phyloP scores from a whole-genome alignment of 352 stramenopile species.

The Pilasporangium apinafurcum region DNA sequence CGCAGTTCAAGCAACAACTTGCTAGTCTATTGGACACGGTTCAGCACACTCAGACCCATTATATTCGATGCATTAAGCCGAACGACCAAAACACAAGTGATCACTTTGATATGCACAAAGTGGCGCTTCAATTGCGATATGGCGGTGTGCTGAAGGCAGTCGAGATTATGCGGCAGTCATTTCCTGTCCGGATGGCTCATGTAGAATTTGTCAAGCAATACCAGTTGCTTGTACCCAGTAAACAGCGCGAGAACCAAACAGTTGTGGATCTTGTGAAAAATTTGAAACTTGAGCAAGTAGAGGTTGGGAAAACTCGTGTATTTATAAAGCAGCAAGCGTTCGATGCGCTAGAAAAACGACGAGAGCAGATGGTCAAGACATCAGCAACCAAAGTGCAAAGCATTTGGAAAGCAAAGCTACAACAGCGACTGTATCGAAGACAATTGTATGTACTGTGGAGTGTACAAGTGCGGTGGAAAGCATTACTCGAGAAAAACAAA shows the following conservation, averaged over 20 bases:
- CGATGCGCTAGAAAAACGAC: conserved; percentile 48
- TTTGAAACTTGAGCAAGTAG: conserved; percentile 32
- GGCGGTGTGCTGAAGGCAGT: conserved; percentile 81
- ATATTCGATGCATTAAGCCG: conserved; percentile 98
- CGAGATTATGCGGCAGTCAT: conserved; percentile 81
- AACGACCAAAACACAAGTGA: conserved; percentile 92
- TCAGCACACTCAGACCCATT: conserved; percentile 94
- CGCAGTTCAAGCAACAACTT: conserved; percentile 92
- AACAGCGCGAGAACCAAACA: conserved; percentile 6
- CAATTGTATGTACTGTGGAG: conserved; percentile 25
- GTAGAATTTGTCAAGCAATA: conserved; percentile 61
- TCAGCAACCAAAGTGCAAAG: conserved; percentile 40
- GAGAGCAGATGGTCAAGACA: conserved; percentile 20
- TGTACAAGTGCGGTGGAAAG: conserved; percentile 53
- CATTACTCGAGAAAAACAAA: conserved; percentile 37
- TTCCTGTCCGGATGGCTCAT: conserved; percentile 73
- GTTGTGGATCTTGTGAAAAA: conserved; percentile 23
- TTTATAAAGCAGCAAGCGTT: conserved; percentile 64
- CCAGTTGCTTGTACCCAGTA: conserved; percentile 10
- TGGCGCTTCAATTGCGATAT: conserved; percentile 76
- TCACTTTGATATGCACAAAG: conserved; percentile 83
- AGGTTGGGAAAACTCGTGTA: conserved; percentile 61
- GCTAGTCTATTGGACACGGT: conserved; percentile 91
- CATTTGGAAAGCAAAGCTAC: conserved; percentile 27
- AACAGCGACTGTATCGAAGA: conserved; percentile 21